A percentile compares a stretch with the other conserved stretches of the same genome.
These are phyloP conservation scores for Thelephora ganbajun DNA, from an alignment of 768 basidiomycete genomes.

Conservation along the genomic window DNA sequence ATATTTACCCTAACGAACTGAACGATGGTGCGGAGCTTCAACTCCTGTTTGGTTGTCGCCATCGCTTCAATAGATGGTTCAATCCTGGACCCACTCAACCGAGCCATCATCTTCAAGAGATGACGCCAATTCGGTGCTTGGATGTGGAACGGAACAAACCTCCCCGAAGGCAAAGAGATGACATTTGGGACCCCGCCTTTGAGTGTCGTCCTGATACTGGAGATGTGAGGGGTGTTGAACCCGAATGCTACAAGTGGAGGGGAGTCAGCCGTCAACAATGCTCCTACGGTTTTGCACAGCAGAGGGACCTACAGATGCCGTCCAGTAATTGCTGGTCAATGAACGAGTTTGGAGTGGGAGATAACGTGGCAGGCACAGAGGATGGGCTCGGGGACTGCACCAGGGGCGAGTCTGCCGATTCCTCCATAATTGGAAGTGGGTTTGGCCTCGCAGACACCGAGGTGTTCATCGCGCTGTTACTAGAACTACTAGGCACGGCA, in stretches of 20 bases:
- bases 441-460: not conserved
- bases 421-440: not conserved
- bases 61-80: conserved; percentile 61
- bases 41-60: conserved; percentile 36
- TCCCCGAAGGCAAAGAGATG: conserved; percentile 60
- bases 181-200: conserved; percentile 48
- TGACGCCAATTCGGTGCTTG: conserved; percentile 66
- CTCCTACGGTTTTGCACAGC: not conserved
- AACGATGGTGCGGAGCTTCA: conserved; percentile 57
- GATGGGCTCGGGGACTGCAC: not conserved
- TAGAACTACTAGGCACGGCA: not conserved
- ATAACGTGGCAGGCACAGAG: not conserved
- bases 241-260: conserved; percentile 41
- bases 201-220: conserved; percentile 32
- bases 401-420: not conserved
- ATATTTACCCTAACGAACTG: conserved; percentile 59
- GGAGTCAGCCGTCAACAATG: not conserved
- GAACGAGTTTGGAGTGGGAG: conserved; percentile 7
- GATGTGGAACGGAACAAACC: conserved; percentile 53
- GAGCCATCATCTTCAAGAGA: conserved; percentile 61
- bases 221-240: conserved; percentile 45
- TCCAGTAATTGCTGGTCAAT: conserved; percentile 12
- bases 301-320: conserved; percentile 37
- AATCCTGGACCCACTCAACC: conserved; percentile 52
- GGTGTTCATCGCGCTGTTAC: not conserved